Base-by-base conservation (phyloP, 345 rosid genomes). In the Leavenworthia alabamica region DNA sequence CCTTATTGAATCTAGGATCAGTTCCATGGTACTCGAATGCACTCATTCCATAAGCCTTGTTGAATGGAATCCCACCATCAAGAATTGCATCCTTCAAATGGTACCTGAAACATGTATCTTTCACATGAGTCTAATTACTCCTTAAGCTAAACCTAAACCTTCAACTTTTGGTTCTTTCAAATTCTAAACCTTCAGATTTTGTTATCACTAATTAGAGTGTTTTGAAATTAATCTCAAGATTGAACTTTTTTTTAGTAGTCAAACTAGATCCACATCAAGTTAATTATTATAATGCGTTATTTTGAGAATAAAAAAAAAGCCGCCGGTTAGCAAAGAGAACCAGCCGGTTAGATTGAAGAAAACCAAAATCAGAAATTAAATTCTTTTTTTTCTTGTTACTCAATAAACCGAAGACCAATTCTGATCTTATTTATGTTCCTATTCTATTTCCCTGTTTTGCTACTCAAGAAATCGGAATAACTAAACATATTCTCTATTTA, bases 41-140 rank as follows among this genome's bases (percentile, higher is more conserved):
- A 1, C 80, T 83, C 98, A 79, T 86, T 0, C 90, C 87, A 37
- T 86, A 76, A 0, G 92, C 92, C 67, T 84, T 91, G 80, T 82
- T 83, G 56, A 91, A 88, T 5, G 96, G 88, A 45, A 83, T 82
- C 10, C 92, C 89, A 19, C 92, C 95, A 4, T 88, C 92, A 17
- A 86, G 83, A 50, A 91, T 63, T 23, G 87, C 85, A 60, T 88
- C 95, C 51, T 84, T 91, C 81, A 91, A 65, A 73, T 86, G 54
- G 60, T 84, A 86, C 92, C 92, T 88, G 35, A 7, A 56, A 56
- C n/a, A n/a, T n/a, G 16, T 35, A 13, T 52, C 61, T 5, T 58
- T 60, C 14, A n/a, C n/a, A n/a, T n/a, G n/a, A n/a, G n/a, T n/a
- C n/a, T n/a, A n/a, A n/a, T n/a, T n/a, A n/a, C n/a, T n/a, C n/a